A percentile compares a stretch with the other conserved stretches of the same genome.
These are phyloP conservation scores for Eleusine indica DNA, from an alignment of 176 grass and related monocot species.

Conservation along the genomic window DNA sequence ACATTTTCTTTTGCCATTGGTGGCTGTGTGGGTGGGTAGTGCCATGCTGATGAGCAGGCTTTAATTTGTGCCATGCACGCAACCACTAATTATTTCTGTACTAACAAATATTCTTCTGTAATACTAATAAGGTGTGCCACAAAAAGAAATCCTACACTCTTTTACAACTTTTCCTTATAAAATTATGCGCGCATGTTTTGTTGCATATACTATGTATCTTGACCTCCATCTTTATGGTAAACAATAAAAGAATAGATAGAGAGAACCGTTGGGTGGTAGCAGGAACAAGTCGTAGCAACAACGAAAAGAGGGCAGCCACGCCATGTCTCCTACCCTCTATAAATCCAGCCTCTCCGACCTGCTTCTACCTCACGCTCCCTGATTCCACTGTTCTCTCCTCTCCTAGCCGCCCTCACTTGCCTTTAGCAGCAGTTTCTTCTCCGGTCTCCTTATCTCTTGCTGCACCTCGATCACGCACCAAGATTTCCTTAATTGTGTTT, in stretches of 20 bases:
- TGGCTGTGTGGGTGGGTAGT: slow-evolving; percentile 4
- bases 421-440: slow-evolving; percentile 9
- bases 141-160: background rate
- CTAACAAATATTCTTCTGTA: slow-evolving; percentile 6
- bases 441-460: background rate
- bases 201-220: background rate
- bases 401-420: background rate
- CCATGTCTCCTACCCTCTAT: slow-evolving; percentile 36
- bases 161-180: background rate
- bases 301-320: slow-evolving; percentile 30
- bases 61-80: slow-evolving; percentile 6
- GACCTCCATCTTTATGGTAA: slow-evolving; percentile 14
- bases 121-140: background rate
- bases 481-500: background rate
- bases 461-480: background rate
- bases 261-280: slow-evolving; percentile 35
- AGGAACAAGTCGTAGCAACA: slow-evolving; percentile 17
- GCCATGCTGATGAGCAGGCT: slow-evolving; percentile 10
- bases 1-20: slow-evolving; percentile 24
- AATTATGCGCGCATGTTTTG: background rate
- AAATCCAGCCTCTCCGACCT: slow-evolving; percentile 60
- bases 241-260: slow-evolving; percentile 20
- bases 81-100: background rate
- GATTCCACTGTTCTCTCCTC: slow-evolving; percentile 42
- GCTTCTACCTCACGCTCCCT: slow-evolving; percentile 45